Conservation (phyloP, 345 rosid species). For the Anastatica hierochuntica region DNA sequence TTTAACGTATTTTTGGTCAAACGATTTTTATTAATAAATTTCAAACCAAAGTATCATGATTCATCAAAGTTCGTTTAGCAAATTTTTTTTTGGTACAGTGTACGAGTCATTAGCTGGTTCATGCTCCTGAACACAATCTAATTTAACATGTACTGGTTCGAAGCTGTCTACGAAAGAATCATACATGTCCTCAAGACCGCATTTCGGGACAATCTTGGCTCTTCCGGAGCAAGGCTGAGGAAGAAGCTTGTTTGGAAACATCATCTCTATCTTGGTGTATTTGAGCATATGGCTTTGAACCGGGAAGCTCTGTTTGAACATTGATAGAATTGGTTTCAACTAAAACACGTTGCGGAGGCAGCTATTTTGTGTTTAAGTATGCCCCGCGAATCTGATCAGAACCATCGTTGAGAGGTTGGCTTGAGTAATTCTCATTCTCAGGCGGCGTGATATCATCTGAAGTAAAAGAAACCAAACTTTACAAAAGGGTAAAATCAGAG, state of each 20-base stretch:
- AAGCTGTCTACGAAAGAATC: conserved; percentile 84
- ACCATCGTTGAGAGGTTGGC: conserved; percentile 15
- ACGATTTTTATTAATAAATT: no score
- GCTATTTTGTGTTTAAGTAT: conserved; percentile 22
- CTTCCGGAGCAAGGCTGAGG: conserved; percentile 35
- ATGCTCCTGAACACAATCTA: conserved; percentile 29
- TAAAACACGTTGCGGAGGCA: no score
- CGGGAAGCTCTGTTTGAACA: no score
- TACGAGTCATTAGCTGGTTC: conserved; percentile 36
- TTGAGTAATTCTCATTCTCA: conserved; percentile 31
- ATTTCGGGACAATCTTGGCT: conserved; percentile 10
- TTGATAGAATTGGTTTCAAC: no score
- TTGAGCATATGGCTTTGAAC: no score
- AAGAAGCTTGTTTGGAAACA: conserved; percentile 35
- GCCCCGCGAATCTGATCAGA: conserved; percentile 14
- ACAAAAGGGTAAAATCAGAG: conserved; percentile 1
- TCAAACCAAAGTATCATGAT: no score
- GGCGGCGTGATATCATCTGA: conserved; percentile 65
- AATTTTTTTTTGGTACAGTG: conserved; percentile 34
- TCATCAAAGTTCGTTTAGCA: conserved; percentile 38
- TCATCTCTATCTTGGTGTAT: conserved; percentile 16
- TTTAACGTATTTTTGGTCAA: no score
- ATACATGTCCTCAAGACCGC: conserved; percentile 42
- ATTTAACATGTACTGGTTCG: conserved; percentile 45
- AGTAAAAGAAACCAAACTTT: conserved; percentile 2